Conservation (phyloP, 768 basidiomycete species). For the Termitomyces bulborhizus region DNA sequence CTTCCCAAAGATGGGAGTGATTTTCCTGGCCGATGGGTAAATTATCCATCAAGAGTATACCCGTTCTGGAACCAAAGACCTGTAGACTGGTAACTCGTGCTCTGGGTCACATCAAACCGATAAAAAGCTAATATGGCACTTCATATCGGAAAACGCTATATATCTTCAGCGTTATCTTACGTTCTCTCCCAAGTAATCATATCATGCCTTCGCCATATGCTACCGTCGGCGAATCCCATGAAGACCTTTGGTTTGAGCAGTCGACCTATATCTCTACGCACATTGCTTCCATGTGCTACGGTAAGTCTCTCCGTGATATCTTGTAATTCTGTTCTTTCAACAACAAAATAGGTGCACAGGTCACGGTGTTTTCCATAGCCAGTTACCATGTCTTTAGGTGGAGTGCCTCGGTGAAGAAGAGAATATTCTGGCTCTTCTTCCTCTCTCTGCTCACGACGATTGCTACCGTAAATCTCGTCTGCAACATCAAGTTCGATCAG, state of each 20-base stretch:
- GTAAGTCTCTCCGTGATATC: slow-evolving; percentile 1
- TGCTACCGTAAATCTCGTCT: slow-evolving; percentile 15
- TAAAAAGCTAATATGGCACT: background rate
- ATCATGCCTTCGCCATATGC: background rate
- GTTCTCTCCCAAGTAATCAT: background rate
- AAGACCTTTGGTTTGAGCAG: slow-evolving; percentile 16
- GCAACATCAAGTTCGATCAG: slow-evolving; percentile 16
- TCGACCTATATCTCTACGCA: slow-evolving; percentile 15
- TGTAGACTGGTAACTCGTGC: background rate
- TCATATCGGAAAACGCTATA: background rate
- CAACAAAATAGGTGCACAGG: slow-evolving; percentile 12
- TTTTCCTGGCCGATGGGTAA: background rate
- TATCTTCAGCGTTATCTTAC: background rate
- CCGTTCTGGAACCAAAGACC: background rate
- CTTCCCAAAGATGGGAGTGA: background rate
- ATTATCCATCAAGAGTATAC: background rate
- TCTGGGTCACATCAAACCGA: background rate
- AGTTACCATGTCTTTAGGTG: slow-evolving; percentile 9
- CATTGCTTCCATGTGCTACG: slow-evolving; percentile 17
- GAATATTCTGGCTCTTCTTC: slow-evolving; percentile 3
- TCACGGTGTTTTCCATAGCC: slow-evolving; percentile 10
- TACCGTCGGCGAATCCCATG: slow-evolving; percentile 7
- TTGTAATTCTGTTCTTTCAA: background rate
- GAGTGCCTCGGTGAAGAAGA: background rate
- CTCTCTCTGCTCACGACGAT: background rate